These are phyloP conservation scores for Citrus medica DNA, from an alignment of 345 rosid genomes.

Conservation along the genomic window DNA sequence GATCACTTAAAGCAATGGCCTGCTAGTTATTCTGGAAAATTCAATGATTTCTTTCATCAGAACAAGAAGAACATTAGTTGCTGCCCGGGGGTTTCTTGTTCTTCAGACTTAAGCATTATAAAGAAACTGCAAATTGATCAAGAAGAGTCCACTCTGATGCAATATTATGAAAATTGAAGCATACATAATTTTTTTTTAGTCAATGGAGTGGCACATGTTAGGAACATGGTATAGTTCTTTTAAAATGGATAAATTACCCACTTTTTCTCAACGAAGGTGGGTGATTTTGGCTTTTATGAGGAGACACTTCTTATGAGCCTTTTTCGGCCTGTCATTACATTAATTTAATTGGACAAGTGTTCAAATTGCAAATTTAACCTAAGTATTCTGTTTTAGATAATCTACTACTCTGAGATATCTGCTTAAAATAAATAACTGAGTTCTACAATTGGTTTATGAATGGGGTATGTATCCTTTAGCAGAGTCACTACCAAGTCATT, in stretches of 20 bases:
- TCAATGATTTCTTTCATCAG: background rate
- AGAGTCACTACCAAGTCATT: background rate
- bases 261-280: too few relatives aligned
- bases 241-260: background rate
- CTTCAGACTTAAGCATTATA: background rate
- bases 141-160: too few relatives aligned
- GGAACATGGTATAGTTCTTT: background rate
- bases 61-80: background rate
- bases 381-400: background rate
- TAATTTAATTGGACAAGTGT: background rate
- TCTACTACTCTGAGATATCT: background rate
- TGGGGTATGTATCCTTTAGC: background rate
- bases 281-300: background rate
- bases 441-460: background rate
- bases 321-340: background rate
- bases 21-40: background rate
- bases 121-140: background rate
- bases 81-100: background rate
- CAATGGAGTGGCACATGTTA: background rate
- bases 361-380: background rate
- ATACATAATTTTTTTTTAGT: background rate
- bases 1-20: background rate
- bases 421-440: background rate
- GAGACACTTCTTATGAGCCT: background rate
- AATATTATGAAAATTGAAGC: background rate